A percentile compares a stretch with the other conserved stretches of the same genome.
phyloP scores from a whole-genome alignment of 176 grass and related monocot genomes.

The Alloteropsis semialata region DNA sequence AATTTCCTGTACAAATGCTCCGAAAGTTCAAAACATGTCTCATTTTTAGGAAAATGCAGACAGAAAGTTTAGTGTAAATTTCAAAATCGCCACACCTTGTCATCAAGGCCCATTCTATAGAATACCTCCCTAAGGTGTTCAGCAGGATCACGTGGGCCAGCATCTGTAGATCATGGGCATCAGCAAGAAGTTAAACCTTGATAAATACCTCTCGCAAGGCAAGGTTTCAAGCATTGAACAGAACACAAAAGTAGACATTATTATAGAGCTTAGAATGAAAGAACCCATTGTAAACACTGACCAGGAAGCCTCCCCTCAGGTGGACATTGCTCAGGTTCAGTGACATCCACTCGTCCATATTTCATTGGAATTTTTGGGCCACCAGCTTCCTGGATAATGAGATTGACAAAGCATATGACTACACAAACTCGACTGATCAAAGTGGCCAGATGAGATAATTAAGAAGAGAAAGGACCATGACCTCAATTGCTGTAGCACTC shows the following conservation, averaged over 20 bases:
- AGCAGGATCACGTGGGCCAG: slow-evolving; percentile 73
- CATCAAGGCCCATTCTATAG: slow-evolving; percentile 93
- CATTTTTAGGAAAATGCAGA: neutral
- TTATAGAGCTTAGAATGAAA: slow-evolving; percentile 19
- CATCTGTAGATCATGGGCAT: slow-evolving; percentile 44
- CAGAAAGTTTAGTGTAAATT: neutral
- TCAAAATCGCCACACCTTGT: slow-evolving; percentile 62
- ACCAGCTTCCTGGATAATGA: slow-evolving; percentile 66
- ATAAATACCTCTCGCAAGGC: neutral
- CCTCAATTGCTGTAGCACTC: slow-evolving; percentile 98
- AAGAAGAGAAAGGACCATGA: slow-evolving; percentile 30
- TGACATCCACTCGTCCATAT: slow-evolving; percentile 84
- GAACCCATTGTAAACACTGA: slow-evolving; percentile 29
- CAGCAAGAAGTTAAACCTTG: slow-evolving; percentile 22
- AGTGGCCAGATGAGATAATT: neutral
- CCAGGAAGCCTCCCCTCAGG: slow-evolving; percentile 89
- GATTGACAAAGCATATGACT: slow-evolving; percentile 18
- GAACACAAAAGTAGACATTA: neutral
- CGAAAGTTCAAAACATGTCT: neutral
- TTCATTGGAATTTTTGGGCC: slow-evolving; percentile 92
- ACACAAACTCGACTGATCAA: neutral
- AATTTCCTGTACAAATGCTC: slow-evolving; percentile 62
- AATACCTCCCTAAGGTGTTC: slow-evolving; percentile 81
- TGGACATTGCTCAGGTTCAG: slow-evolving; percentile 79
- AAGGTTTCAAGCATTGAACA: neutral